Base-by-base conservation (phyloP, 345 rosid species). In the Rhizophora apiculata region DNA sequence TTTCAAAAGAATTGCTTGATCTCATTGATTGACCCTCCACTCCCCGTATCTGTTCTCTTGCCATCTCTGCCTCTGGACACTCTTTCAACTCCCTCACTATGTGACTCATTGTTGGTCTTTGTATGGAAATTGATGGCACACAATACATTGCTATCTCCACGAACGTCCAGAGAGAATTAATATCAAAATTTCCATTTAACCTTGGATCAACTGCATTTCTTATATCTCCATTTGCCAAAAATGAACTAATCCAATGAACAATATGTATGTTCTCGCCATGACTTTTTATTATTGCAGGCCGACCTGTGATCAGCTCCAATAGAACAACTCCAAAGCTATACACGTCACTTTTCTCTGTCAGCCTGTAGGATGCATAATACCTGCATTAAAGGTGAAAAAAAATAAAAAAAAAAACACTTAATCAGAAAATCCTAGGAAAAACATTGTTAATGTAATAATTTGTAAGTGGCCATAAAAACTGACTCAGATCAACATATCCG, bases 401-500 rank as follows among this genome's bases (percentile, higher is more conserved):
- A 24, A n/a, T n/a, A 0, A 24, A 24, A 24, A 24, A 24, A 1
- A 24, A 1, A 24, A 24, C 24, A 24, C 24, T 24, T 24, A 24
- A 24, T 11, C 59, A 8, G 5, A 15, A n/a, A 2, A 16, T n/a
- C 26, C 26, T 54, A 2, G 13, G 22, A 20, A 20, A 21, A 55
- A 7, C 16, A 22, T 13, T 43, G 5, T 9, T 11, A 60, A 43
- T 43, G 19, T 13, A 2, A 43, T 43, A 43, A 1, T 15, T 43
- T 43, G 49, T 11, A 9, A 43, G 16, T 43, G 49, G 19, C 49
- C 8, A 22, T 15, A 26, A 15, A 0, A 11, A 54, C 80, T 83
- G 73, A 88, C 93, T 86, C 87, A 0, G 90, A 73, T 84, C 89
- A 13, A 83, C 67, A 65, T 88, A 83, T 20, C 89, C 90, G 30